Evolutionary conservation across 2,329 filamentous ascomycete genomes (phyloP), one percentile per base, ranked within the genome.

Genomic region (Aureobasidium sp.): DNA sequence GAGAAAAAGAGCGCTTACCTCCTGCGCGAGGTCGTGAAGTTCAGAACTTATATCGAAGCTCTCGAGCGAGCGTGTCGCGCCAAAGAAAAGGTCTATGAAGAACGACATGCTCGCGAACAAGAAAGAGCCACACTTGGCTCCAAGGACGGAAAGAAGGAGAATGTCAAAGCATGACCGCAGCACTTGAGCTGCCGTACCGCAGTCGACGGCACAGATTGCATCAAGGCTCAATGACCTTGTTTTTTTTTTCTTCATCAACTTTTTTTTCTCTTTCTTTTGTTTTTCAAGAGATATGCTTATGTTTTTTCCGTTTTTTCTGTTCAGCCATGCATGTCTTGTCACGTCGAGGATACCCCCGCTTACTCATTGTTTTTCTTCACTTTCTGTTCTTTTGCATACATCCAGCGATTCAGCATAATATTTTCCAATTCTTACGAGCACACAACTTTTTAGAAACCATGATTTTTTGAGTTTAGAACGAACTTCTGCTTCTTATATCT

Each of bases 1-100:
- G 92, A 99, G 79, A 87, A 89, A 71, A 97, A 97, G 78, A 95
- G 90, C 62, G 87, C 90, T 34, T 96, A 97, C 72, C 78, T 99
- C 44, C 81, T 97, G 14, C 82, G 90, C 39, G 94, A 99, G 77
- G 97, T 95, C 73, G 91, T 97, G 74, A 97, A 97, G 75, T 97
- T 96, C 77, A 82, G 88, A 64, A 97, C 92, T 0, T 99, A 97
- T 71, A 92, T 97, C 67, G 94, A 97, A 73, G 87, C 86, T 37
- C 78, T 99, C 56, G 81, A 86, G 63, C 83, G 84, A 41, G 92
- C 92, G 0, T 84, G 89, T 68, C 76, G 73, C 36, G 81, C 85
- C 61, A 91, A 89, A 72, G 81, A 84, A 49, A 87, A 87, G 71
- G 87, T 97, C 45, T 71, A 72, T 58, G 67, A 55, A 12, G 64